These are phyloP conservation scores for Platanthera guangdongensis DNA, from an alignment of 106 monocot genomes.

Conservation along the genomic window DNA sequence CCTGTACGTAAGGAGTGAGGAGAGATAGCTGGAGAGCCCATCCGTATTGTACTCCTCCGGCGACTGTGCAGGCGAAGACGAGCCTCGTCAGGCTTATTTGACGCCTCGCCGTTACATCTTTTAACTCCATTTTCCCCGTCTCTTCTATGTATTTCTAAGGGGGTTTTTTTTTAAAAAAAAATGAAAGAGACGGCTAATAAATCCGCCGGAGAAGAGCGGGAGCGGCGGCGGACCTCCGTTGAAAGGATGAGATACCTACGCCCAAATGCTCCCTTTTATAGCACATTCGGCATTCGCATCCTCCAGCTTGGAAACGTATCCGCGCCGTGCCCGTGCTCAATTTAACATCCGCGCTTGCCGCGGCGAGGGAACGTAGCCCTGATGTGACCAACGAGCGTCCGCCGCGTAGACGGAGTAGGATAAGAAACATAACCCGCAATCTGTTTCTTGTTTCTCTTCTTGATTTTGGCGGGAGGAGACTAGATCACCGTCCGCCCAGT, in stretches of 20 bases:
- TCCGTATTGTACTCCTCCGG: constrained; percentile 51
- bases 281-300: not conserved
- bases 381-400: not conserved
- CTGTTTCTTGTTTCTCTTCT: not conserved
- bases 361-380: not conserved
- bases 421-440: not conserved
- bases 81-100: constrained; percentile 26
- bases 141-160: not conserved
- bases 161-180: no score
- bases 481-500: not conserved
- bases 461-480: not conserved
- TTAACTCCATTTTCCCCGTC: not conserved
- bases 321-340: not conserved
- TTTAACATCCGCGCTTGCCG: not conserved
- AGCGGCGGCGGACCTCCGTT: not conserved
- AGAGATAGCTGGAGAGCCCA: constrained; percentile 59
- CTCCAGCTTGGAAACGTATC: not conserved
- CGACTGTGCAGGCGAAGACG: constrained; percentile 33
- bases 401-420: not conserved
- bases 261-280: not conserved
- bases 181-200: not conserved
- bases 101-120: not conserved
- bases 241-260: not conserved
- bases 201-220: not conserved
- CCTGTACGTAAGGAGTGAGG: constrained; percentile 55